Base-by-base conservation (phyloP, 306 rosid genomes). In the Mucuna pruriens region DNA sequence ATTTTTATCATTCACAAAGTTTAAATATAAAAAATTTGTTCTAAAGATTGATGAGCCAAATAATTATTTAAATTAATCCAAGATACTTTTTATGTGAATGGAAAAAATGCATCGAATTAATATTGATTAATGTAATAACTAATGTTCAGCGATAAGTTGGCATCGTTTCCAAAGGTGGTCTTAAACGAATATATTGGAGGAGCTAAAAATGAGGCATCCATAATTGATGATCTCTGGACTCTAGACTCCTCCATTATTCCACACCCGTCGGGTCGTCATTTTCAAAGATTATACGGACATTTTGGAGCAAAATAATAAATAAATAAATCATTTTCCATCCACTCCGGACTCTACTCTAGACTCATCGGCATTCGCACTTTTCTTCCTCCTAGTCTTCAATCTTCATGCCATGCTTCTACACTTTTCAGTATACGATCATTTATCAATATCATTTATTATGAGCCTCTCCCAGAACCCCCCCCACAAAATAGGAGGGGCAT, bases 211-310 rank as follows among this genome's bases (percentile, higher is more conserved):
- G 12, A 23, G 3, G 25, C 15, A 11, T 3, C 19, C 58, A 69
- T 69, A n/a, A 25, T 13, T 31, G 23, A 69, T 38, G 26, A n/a
- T 71, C 45, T 39, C 45, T 3, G 42, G n/a, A 52, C 20, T 52
- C 67, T 20, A 58, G 69, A 42, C 42, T 58, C 46, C 25, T 75
- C 80, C 31, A 40, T 11, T 58, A 11, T 23, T 75, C 26, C 70
- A 6, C 78, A 4, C 15, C 36, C 54, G 9, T 29, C 31, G 31
- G n/a, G n/a, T n/a, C n/a, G n/a, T 74, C 79, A 55, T 58, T 42
- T 58, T 75, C 70, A 22, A 39, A 74, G 25, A 9, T 22, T 39
- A 44, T 15, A 39, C n/a, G 26, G 7, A 74, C 5, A 58, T 7
- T 12, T 7, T 39, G 54, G 38, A 38, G 23, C 39, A 74, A 8